phyloP scores from a whole-genome alignment of 352 stramenopile species.

The Phytophthora meadii region DNA sequence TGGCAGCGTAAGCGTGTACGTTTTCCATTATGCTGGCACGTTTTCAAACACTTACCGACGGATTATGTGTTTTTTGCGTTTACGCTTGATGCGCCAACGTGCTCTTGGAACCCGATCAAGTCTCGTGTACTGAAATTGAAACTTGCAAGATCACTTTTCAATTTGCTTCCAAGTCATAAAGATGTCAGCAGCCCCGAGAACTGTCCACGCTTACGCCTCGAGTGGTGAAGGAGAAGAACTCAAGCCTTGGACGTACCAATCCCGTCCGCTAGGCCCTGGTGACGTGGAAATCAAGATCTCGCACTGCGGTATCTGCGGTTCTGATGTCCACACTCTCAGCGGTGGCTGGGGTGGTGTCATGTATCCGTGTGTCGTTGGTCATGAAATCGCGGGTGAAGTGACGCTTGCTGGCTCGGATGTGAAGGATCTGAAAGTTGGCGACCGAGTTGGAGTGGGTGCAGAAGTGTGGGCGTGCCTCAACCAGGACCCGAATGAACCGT shows the following conservation, averaged over 20 bases:
- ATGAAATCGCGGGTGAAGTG: slow-evolving; percentile 28
- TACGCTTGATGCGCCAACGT: too few relatives aligned
- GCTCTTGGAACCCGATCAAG: too few relatives aligned
- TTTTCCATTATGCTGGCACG: background rate
- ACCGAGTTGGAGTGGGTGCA: slow-evolving; percentile 14
- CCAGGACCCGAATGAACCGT: slow-evolving; percentile 55
- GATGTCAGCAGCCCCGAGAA: slow-evolving; percentile 19
- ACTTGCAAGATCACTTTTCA: slow-evolving; percentile 8
- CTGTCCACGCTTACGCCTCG: slow-evolving; percentile 13
- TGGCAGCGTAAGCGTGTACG: background rate
- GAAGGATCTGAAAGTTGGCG: slow-evolving; percentile 15
- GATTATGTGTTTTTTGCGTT: background rate
- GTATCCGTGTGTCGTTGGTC: slow-evolving; percentile 52
- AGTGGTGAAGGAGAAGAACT: slow-evolving; percentile 8
- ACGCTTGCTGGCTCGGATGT: slow-evolving; percentile 14
- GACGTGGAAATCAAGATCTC: slow-evolving; percentile 25
- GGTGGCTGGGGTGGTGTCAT: slow-evolving; percentile 40
- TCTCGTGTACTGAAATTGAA: too few relatives aligned
- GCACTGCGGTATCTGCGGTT: slow-evolving; percentile 21
- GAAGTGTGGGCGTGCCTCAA: slow-evolving; percentile 62
- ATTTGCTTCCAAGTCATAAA: slow-evolving; percentile 5
- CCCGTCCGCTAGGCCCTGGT: slow-evolving; percentile 5
- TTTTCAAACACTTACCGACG: background rate
- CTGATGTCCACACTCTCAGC: slow-evolving; percentile 24
- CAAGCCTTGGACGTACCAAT: slow-evolving; percentile 18